A percentile compares a stretch with the other conserved stretches of the same genome.
Evolutionary conservation across 352 stramenopile genomes (phyloP).

Genomic region (Phytopythium litorale): DNA sequence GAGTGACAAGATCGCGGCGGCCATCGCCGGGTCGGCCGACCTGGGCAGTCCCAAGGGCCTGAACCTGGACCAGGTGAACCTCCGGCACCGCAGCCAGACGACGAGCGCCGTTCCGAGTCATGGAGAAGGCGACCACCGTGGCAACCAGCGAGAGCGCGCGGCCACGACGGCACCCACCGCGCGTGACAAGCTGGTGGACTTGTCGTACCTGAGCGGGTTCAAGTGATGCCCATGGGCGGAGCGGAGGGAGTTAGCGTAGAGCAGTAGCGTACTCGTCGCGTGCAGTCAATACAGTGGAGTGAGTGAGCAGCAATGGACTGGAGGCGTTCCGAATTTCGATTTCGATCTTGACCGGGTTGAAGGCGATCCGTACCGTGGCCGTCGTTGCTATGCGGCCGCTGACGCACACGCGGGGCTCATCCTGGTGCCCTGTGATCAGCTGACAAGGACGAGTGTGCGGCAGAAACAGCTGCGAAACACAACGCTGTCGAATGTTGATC

Average conservation of each 20-base stretch:
- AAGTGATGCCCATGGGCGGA: slow-evolving; percentile 20
- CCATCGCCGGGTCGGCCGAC: slow-evolving; percentile 9
- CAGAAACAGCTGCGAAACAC: background rate
- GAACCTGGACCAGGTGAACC: slow-evolving; percentile 32
- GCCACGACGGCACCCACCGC: slow-evolving; percentile 17
- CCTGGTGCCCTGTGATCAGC: background rate
- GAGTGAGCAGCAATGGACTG: background rate
- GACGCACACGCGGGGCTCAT: background rate
- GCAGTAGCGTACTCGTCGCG: no score
- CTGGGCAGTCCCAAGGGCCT: slow-evolving; percentile 26
- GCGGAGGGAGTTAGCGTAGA: background rate
- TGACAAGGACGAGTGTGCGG: background rate
- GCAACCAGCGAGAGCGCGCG: slow-evolving; percentile 3
- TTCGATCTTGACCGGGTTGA: background rate
- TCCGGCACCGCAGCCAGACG: slow-evolving; percentile 24
- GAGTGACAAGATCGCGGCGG: slow-evolving; percentile 7
- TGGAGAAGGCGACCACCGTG: slow-evolving; percentile 13
- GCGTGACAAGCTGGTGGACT: slow-evolving; percentile 35
- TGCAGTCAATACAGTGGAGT: no score
- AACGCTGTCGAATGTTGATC: background rate
- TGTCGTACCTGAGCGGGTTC: slow-evolving; percentile 53
- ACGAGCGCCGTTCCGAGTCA: slow-evolving; percentile 23
- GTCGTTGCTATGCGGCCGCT: background rate
- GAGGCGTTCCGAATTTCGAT: no score
- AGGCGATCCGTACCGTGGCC: background rate